phyloP scores from a whole-genome alignment of 345 rosid genomes.

The Populus nigra region DNA sequence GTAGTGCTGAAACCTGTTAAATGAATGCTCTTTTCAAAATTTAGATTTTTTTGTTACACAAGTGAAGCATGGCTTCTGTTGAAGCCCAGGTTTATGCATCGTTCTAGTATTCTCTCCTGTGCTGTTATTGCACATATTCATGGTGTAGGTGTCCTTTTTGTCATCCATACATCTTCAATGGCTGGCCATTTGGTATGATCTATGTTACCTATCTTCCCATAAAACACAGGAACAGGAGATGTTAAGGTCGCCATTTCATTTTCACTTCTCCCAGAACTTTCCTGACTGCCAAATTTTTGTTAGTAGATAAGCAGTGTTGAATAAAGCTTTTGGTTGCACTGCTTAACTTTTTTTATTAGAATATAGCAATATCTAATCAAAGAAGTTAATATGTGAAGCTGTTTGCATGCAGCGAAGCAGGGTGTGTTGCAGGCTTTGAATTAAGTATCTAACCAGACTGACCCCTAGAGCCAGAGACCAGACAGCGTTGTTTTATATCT shows the following conservation, averaged over 20 bases:
- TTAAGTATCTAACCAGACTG: conserved; percentile 60
- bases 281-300: neutral
- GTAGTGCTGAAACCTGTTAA: conserved; percentile 36
- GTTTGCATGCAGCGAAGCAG: conserved; percentile 62
- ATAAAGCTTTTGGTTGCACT: conserved; percentile 11
- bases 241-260: neutral
- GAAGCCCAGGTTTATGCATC: neutral
- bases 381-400: conserved; percentile 47
- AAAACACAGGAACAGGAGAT: neutral
- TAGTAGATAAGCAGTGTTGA: conserved; percentile 7
- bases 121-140: neutral
- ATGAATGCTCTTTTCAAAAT: conserved; percentile 3
- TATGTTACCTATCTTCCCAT: neutral
- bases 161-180: neutral
- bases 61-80: neutral
- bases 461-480: conserved; percentile 45
- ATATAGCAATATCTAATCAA: conserved; percentile 19
- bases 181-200: neutral
- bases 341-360: conserved; percentile 16
- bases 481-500: conserved; percentile 43
- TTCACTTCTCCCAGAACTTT: conserved; percentile 6
- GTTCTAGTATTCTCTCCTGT: neutral
- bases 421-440: conserved; percentile 61
- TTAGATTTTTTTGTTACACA: neutral
- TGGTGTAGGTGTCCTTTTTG: neutral